These are phyloP conservation scores for Phytophthora aleatoria DNA, from an alignment of 352 stramenopile species.

Conservation along the genomic window DNA sequence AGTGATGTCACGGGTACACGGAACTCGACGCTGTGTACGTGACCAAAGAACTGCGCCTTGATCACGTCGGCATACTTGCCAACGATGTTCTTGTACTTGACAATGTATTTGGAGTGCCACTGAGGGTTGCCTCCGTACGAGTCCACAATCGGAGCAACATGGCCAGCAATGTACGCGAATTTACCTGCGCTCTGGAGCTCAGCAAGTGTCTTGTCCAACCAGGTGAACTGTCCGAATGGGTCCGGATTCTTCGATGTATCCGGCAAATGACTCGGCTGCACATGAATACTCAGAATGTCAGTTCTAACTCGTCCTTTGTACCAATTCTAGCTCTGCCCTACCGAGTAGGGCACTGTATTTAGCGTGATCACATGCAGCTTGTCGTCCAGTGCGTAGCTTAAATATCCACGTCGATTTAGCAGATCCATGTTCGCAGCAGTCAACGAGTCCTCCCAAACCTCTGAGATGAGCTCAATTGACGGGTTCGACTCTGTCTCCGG, in stretches of 20 bases:
- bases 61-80: constrained; percentile 70
- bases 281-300: neutral
- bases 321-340: constrained; percentile 22
- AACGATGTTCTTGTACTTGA: constrained; percentile 83
- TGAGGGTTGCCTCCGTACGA: constrained; percentile 89
- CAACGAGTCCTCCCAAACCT: constrained; percentile 65
- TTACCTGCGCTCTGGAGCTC: constrained; percentile 51
- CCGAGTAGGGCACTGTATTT: constrained; percentile 88
- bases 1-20: constrained; percentile 53
- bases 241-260: constrained; percentile 73
- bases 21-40: constrained; percentile 94
- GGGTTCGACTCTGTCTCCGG: constrained; percentile 56
- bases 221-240: constrained; percentile 92
- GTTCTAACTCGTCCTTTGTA: neutral
- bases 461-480: constrained; percentile 66
- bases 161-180: constrained; percentile 88
- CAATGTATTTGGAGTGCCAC: constrained; percentile 90
- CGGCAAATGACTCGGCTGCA: constrained; percentile 75
- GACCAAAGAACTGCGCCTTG: constrained; percentile 92
- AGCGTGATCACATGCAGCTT: constrained; percentile 77
- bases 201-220: constrained; percentile 82
- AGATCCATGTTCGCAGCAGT: constrained; percentile 57
- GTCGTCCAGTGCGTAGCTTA: constrained; percentile 66
- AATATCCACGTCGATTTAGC: constrained; percentile 70
- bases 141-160: constrained; percentile 92